These are phyloP conservation scores for Lagerstroemia speciosa DNA, from an alignment of 345 rosid species.

Conservation along the genomic window DNA sequence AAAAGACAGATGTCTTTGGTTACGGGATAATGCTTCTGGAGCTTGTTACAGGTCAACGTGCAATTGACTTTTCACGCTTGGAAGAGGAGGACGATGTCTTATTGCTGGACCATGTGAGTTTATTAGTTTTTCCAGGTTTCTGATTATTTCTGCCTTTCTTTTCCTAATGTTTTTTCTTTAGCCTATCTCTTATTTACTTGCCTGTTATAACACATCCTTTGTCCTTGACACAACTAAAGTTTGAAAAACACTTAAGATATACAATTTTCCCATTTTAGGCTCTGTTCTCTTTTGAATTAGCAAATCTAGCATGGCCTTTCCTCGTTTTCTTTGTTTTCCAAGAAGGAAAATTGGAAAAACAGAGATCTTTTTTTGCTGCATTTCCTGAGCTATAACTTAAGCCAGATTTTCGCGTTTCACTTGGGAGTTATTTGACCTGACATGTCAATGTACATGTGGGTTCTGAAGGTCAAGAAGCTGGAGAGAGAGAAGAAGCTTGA, in stretches of 20 bases:
- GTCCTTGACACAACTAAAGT: no score
- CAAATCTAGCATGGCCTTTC: no score
- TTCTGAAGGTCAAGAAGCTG: constrained; percentile 78
- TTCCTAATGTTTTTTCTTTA: not conserved
- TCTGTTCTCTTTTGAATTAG: no score
- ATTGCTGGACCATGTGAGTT: constrained; percentile 82
- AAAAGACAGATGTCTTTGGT: constrained; percentile 94
- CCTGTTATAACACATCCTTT: no score
- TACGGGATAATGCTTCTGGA: constrained; percentile 92
- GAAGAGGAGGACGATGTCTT: constrained; percentile 97
- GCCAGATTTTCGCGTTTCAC: not conserved
- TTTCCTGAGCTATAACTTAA: not conserved
- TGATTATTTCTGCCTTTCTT: not conserved
- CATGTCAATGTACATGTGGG: constrained; percentile 6
- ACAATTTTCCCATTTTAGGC: no score
- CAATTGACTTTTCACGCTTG: constrained; percentile 88
- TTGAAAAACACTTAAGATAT: no score
- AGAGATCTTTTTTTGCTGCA: not conserved
- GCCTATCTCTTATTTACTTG: no score
- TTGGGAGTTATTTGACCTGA: not conserved
- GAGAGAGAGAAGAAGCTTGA: constrained; percentile 79
- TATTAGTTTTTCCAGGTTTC: not conserved
- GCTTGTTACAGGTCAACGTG: constrained; percentile 98
- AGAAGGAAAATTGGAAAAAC: not conserved
- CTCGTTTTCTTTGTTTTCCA: no score